A percentile compares a stretch with the other conserved stretches of the same genome.
These are phyloP conservation scores for Hypoxylon crocopeplum DNA, from an alignment of 495 filamentous ascomycete genomes.

Conservation along the genomic window DNA sequence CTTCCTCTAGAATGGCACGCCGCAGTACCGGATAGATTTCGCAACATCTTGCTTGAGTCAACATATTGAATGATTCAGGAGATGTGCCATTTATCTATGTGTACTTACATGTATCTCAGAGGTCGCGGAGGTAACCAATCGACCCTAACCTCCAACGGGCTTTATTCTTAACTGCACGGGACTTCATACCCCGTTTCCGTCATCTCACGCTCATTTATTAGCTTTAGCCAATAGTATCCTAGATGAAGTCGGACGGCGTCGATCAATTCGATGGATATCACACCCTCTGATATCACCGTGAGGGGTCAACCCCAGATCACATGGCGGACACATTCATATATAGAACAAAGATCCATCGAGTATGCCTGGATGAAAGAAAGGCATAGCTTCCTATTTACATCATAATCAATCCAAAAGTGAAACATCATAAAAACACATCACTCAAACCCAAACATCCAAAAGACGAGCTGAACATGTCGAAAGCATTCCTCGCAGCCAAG, in stretches of 20 bases:
- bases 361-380: not conserved
- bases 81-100: no score
- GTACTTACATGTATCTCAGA: no score
- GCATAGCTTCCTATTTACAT: not conserved
- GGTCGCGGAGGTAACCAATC: no score
- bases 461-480: conserved; percentile 32
- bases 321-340: conserved; percentile 11
- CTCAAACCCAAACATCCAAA: no score
- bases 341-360: not conserved
- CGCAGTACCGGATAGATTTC: no score
- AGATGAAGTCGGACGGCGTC: conserved; percentile 12
- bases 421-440: no score
- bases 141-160: no score
- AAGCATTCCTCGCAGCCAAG: conserved; percentile 34
- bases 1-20: no score
- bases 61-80: no score
- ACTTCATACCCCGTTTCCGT: not conserved
- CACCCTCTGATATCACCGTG: conserved; percentile 32
- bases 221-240: conserved; percentile 20
- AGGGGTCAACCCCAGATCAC: conserved; percentile 31
- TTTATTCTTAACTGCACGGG: not conserved
- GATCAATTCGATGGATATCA: conserved; percentile 25
- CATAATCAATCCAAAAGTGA: no score
- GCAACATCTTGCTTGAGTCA: no score
- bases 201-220: conserved; percentile 24